These are phyloP conservation scores for Ascomycota sp. DNA, from an alignment of 2,329 filamentous ascomycete genomes.

Conservation along the genomic window DNA sequence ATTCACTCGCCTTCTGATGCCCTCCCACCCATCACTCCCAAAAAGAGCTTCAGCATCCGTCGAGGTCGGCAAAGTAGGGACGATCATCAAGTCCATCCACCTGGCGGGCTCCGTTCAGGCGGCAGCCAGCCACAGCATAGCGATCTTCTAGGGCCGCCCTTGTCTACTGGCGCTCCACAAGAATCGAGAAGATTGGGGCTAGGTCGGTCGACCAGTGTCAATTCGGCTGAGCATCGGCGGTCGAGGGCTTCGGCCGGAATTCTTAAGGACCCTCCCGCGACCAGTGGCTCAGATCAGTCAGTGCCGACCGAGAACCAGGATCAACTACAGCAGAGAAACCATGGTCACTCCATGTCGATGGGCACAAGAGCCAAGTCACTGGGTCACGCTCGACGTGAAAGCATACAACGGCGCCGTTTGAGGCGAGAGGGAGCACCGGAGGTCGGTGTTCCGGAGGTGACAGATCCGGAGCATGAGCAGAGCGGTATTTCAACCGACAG, in stretches of 20 bases:
- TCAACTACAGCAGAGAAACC: slow-evolving; percentile 26
- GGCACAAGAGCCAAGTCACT: slow-evolving; percentile 68
- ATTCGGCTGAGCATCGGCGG: slow-evolving; percentile 62
- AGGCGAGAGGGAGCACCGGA: slow-evolving; percentile 52
- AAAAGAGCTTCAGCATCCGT: slow-evolving; percentile 78
- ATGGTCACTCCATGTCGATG: slow-evolving; percentile 33
- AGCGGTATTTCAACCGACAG: slow-evolving; percentile 41
- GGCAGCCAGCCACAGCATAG: slow-evolving; percentile 54
- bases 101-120: slow-evolving; percentile 23
- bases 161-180: slow-evolving; percentile 33
- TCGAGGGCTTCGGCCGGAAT: slow-evolving; percentile 25
- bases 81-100: slow-evolving; percentile 22
- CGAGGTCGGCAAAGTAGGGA: slow-evolving; percentile 33
- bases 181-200: slow-evolving; percentile 45
- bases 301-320: slow-evolving; percentile 31
- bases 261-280: slow-evolving; percentile 45
- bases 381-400: slow-evolving; percentile 74
- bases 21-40: slow-evolving; percentile 32
- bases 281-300: slow-evolving; percentile 64
- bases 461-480: slow-evolving; percentile 53
- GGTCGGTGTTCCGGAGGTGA: slow-evolving; percentile 76
- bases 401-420: slow-evolving; percentile 69
- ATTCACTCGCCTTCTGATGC: slow-evolving; percentile 58
- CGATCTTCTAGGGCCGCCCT: slow-evolving; percentile 57
- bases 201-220: slow-evolving; percentile 78